Conservation (phyloP, 2,329 filamentous ascomycete genomes). For the Nigrospora oryzae region DNA sequence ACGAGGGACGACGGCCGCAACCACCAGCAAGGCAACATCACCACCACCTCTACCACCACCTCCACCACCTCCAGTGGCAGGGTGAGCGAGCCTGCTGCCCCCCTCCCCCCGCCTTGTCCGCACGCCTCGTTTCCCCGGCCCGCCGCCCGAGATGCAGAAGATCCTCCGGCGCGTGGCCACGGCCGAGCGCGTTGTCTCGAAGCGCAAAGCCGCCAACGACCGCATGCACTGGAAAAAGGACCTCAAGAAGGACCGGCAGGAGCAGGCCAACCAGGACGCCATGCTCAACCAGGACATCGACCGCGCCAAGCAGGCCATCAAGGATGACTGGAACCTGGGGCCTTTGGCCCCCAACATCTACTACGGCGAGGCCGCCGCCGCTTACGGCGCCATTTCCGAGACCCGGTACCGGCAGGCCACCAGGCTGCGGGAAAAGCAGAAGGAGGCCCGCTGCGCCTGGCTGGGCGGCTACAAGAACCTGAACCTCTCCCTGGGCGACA, state of each 20-base stretch:
- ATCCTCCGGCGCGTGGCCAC: slow-evolving; percentile 24
- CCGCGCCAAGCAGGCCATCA: slow-evolving; percentile 46
- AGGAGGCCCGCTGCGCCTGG: slow-evolving; percentile 41
- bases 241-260: slow-evolving; percentile 10
- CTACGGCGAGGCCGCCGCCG: slow-evolving; percentile 46
- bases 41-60: background rate
- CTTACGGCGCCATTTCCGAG: slow-evolving; percentile 49
- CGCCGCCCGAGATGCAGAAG: slow-evolving; percentile 18
- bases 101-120: background rate
- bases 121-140: background rate
- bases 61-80: background rate
- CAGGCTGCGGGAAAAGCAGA: slow-evolving; percentile 25
- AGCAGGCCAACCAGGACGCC: slow-evolving; percentile 16
- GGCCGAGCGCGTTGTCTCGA: slow-evolving; percentile 25
- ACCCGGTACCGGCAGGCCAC: slow-evolving; percentile 14
- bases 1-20: background rate
- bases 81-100: background rate
- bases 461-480: slow-evolving; percentile 47
- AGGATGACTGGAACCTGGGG: slow-evolving; percentile 73
- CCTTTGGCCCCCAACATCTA: slow-evolving; percentile 71
- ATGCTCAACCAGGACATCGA: slow-evolving; percentile 25
- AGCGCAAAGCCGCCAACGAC: slow-evolving; percentile 19
- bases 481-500: slow-evolving; percentile 60
- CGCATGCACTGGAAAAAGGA: slow-evolving; percentile 11
- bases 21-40: background rate